Evolutionary conservation across 2,329 filamentous ascomycete species (phyloP).

Genomic region (Hansfordia pulvinata): DNA sequence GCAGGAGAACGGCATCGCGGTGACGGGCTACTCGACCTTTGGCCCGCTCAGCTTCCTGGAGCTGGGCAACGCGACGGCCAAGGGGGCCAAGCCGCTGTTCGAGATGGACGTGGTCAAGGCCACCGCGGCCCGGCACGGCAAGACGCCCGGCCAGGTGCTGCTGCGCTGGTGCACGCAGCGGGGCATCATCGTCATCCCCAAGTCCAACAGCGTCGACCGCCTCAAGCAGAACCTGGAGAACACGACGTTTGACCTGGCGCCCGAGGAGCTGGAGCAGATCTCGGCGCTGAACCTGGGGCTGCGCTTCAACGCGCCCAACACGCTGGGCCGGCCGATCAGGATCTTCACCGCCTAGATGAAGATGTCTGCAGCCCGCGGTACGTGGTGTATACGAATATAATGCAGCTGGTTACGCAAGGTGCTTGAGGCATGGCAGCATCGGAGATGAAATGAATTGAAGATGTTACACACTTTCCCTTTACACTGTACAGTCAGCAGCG

Average conservation of each 20-base stretch:
- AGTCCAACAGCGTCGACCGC: slow-evolving; percentile 38
- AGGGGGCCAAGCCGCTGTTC: slow-evolving; percentile 15
- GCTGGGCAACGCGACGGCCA: slow-evolving; percentile 11
- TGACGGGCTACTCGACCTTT: slow-evolving; percentile 53
- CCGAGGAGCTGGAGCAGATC: slow-evolving; percentile 40
- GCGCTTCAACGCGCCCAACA: slow-evolving; percentile 41
- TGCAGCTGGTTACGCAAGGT: no score
- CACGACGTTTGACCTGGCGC: slow-evolving; percentile 34
- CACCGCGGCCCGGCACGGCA: slow-evolving; percentile 39
- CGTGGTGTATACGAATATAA: no score
- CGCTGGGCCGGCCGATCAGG: slow-evolving; percentile 10
- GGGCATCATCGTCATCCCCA: slow-evolving; percentile 46
- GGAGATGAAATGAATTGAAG: no score
- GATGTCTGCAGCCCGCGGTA: no score
- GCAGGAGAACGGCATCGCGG: slow-evolving; percentile 38
- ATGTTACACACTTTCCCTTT: no score
- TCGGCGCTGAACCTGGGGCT: slow-evolving; percentile 32
- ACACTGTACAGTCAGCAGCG: no score
- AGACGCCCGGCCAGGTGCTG: slow-evolving; percentile 50
- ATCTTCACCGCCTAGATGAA: no score
- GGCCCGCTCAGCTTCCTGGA: slow-evolving; percentile 34
- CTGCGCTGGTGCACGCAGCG: slow-evolving; percentile 54
- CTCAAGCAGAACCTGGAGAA: slow-evolving; percentile 41
- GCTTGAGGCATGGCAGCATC: no score
- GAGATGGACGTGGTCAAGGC: slow-evolving; percentile 28